Base-by-base conservation (phyloP, 106 monocot genomes). In the Allium sativum region DNA sequence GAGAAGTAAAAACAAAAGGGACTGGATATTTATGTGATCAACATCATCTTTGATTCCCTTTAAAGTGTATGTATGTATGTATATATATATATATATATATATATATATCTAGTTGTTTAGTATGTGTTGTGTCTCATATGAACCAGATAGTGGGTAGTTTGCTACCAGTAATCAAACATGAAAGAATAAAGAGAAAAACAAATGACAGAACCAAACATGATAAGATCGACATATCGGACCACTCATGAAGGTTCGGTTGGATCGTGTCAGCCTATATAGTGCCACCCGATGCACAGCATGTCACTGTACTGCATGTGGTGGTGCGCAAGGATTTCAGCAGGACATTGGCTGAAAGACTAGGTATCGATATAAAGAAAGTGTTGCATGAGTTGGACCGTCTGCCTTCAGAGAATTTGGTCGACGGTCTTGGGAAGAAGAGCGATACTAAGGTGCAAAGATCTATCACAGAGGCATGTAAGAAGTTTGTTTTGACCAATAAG, bases 221-320 rank as follows among this genome's bases (percentile, higher is more conserved):
- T 18, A 90, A 86, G 73, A 86, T 95, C 65, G 81, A 95, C 61
- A 74, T 96, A 16, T 96, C 95, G 12, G 77, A 96, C 21, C 61
- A 59, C 67, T 77, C 90, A 40, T 72, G 90, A 16, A 69, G 87
- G 18, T 96, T 79, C 55, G 95, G 87, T 3, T 96, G 95, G 95
- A 96, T 96, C 58, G 90, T 96, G 53, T 90, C 95, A 18, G 90
- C 89, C 14, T 90, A 95, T 81, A 90, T 86, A 10, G 84, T 95
- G 95, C 95, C 95, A 6, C 75, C 95, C 4, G 82, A 87, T 31
- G 95, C 90, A n/a, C 75, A 96, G 59, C 82, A 90, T 52, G 22
- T 96, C n/a, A 81, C 84, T 3, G 86, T 95, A 19, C 72, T 94
- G 43, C 85, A 89, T 9, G 89, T 89, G 2, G 93, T 94, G 53